These are phyloP conservation scores for Lipomyces yamadae DNA, from an alignment of 805 yeast species.

Conservation along the genomic window DNA sequence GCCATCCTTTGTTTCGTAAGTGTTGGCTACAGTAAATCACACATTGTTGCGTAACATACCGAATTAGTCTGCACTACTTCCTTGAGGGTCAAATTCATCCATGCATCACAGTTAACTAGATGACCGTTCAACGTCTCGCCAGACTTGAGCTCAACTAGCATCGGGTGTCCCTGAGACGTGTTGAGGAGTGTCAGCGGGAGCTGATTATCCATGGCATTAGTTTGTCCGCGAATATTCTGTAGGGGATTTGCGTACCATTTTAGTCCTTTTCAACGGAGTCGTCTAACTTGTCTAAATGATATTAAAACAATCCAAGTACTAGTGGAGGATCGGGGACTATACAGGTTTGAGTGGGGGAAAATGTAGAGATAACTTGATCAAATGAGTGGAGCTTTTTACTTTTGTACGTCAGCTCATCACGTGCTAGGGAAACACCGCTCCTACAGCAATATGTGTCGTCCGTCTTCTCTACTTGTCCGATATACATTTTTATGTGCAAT, in stretches of 20 bases:
- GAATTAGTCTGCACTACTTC: constrained; percentile 70
- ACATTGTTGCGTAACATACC: constrained; percentile 14
- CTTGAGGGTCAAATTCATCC: constrained; percentile 90
- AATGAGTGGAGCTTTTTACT: no score
- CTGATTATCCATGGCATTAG: constrained; percentile 48
- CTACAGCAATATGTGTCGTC: neutral
- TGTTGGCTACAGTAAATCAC: no score
- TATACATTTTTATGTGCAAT: neutral
- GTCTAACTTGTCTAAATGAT: no score
- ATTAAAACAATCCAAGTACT: no score
- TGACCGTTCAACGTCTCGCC: constrained; percentile 90
- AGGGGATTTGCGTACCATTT: neutral
- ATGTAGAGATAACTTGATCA: no score
- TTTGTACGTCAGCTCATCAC: no score
- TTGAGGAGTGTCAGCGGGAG: constrained; percentile 89
- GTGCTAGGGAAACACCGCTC: no score
- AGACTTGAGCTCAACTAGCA: constrained; percentile 86
- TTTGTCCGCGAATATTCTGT: neutral
- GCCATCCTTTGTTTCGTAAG: constrained; percentile 51
- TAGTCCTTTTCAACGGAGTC: neutral
- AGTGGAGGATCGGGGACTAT: no score
- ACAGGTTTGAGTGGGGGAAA: no score
- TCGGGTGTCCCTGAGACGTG: constrained; percentile 85
- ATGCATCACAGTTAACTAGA: constrained; percentile 82
- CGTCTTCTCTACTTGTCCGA: neutral